phyloP scores from a whole-genome alignment of 179 eudicot genomes.

The Drosera spatulata region DNA sequence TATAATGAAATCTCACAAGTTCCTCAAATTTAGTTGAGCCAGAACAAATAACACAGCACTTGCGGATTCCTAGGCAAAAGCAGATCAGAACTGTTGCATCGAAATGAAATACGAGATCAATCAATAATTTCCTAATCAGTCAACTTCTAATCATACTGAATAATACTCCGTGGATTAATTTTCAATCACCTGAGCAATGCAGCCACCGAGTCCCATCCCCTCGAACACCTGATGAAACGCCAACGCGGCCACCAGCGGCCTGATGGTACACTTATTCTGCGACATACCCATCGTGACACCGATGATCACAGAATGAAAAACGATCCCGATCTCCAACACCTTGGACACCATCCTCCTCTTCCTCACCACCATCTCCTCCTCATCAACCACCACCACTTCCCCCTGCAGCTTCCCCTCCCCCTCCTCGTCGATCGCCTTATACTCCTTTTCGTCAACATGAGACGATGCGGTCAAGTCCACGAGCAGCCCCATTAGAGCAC shows the following conservation, averaged over 20 bases:
- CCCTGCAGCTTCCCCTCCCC: conserved; percentile 8
- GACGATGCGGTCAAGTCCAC: conserved; percentile 61
- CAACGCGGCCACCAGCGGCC: conserved; percentile 75
- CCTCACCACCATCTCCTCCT: conserved; percentile 14
- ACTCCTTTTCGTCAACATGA: conserved; percentile 24
- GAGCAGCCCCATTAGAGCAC: conserved; percentile 45
- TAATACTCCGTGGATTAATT: too few species aligned
- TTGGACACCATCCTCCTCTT: conserved; percentile 59
- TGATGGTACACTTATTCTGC: conserved; percentile 57
- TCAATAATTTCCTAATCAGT: too few species aligned
- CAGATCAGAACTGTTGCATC: too few species aligned
- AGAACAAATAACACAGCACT: too few species aligned
- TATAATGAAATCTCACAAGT: too few species aligned
- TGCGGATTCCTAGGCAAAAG: too few species aligned
- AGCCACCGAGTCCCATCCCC: conserved; percentile 90
- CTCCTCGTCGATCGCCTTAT: conserved; percentile 5
- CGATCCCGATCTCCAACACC: conserved; percentile 78
- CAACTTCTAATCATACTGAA: too few species aligned
- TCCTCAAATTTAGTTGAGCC: too few species aligned
- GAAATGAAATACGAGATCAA: too few species aligned
- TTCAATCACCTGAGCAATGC: conserved; percentile 66
- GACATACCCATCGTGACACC: conserved; percentile 92
- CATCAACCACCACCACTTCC: conserved; percentile 6
- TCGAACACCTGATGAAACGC: conserved; percentile 81
- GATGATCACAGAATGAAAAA: conserved; percentile 72